Percentiles rank a stretch among this genome's conserved stretches.
phyloP scores from a whole-genome alignment of 495 filamentous ascomycete genomes.

The Penicillium manginii region DNA sequence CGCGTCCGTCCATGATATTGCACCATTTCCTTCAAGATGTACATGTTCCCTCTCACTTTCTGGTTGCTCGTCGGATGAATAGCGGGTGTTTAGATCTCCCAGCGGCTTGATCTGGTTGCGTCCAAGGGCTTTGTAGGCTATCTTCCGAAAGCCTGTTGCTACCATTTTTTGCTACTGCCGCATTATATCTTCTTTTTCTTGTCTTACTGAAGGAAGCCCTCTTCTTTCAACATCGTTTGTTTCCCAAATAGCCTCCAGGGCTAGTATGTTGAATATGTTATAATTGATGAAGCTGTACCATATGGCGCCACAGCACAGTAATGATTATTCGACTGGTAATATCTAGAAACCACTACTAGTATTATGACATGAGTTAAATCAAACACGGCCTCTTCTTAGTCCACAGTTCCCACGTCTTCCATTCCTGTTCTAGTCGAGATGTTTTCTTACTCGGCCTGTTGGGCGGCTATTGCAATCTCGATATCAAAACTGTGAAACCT shows the following conservation, averaged over 20 bases:
- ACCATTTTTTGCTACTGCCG: conserved; percentile 24
- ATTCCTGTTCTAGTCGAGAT: too few relatives aligned
- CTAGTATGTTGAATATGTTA: conserved; percentile 27
- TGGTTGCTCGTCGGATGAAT: conserved; percentile 28
- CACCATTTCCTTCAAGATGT: conserved; percentile 45
- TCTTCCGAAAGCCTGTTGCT: conserved; percentile 24
- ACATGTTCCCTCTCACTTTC: conserved; percentile 39
- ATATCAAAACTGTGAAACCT: too few relatives aligned
- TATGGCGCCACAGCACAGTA: conserved; percentile 18
- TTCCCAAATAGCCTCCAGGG: conserved; percentile 11
- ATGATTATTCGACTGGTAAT: not conserved
- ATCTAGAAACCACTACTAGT: too few relatives aligned
- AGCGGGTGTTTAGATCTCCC: conserved; percentile 37
- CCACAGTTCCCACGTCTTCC: too few relatives aligned
- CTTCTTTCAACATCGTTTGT: conserved; percentile 18
- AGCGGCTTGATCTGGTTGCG: conserved; percentile 19
- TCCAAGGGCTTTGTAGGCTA: conserved; percentile 22
- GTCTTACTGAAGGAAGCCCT: conserved; percentile 13
- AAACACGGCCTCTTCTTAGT: too few relatives aligned
- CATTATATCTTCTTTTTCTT: conserved; percentile 26
- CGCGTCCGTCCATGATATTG: conserved; percentile 47
- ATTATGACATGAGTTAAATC: too few relatives aligned
- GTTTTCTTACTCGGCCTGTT: too few relatives aligned
- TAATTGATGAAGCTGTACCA: conserved; percentile 34
- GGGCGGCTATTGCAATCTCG: too few relatives aligned